These are phyloP conservation scores for Scheffersomyces lignicola DNA, from an alignment of 1,139 yeast genomes.

Conservation along the genomic window DNA sequence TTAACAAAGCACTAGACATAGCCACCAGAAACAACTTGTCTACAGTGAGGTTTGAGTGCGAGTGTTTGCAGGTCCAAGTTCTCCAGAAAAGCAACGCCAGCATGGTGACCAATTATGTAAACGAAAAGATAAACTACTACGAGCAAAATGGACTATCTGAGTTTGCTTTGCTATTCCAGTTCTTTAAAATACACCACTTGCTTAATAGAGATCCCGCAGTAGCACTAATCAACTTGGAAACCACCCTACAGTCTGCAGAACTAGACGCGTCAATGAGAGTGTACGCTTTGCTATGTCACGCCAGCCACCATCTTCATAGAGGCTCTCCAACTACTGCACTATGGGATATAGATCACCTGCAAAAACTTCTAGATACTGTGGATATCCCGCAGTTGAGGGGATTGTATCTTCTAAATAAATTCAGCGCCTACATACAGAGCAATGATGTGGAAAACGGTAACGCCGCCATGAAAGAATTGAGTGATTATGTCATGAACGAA, in stretches of 20 bases:
- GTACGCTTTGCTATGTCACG: constrained; percentile 21
- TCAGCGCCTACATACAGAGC: constrained; percentile 24
- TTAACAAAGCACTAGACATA: constrained; percentile 36
- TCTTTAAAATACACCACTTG: constrained; percentile 28
- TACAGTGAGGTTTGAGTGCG: constrained; percentile 25
- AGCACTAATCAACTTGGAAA: constrained; percentile 25
- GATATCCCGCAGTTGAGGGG: constrained; percentile 25
- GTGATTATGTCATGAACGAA: constrained; percentile 23
- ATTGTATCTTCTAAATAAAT: constrained; percentile 23
- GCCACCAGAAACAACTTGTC: constrained; percentile 29
- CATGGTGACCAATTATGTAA: constrained; percentile 29
- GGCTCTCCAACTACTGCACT: constrained; percentile 23
- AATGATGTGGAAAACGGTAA: constrained; percentile 22
- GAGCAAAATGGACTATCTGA: constrained; percentile 12
- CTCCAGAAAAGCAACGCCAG: constrained; percentile 23
- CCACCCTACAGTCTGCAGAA: constrained; percentile 14
- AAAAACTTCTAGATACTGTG: background rate
- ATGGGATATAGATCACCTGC: background rate
- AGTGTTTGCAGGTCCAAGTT: constrained; percentile 35
- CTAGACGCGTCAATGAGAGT: constrained; percentile 19
- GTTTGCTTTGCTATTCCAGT: constrained; percentile 23
- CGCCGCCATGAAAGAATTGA: constrained; percentile 22
- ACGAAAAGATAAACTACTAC: constrained; percentile 23
- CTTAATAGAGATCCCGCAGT: constrained; percentile 23
- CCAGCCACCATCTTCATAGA: constrained; percentile 25